Percentiles rank a stretch among this genome's conserved stretches.
These are phyloP conservation scores for Sporothrix sp. DNA, from an alignment of 2,329 filamentous ascomycete genomes.

Conservation along the genomic window DNA sequence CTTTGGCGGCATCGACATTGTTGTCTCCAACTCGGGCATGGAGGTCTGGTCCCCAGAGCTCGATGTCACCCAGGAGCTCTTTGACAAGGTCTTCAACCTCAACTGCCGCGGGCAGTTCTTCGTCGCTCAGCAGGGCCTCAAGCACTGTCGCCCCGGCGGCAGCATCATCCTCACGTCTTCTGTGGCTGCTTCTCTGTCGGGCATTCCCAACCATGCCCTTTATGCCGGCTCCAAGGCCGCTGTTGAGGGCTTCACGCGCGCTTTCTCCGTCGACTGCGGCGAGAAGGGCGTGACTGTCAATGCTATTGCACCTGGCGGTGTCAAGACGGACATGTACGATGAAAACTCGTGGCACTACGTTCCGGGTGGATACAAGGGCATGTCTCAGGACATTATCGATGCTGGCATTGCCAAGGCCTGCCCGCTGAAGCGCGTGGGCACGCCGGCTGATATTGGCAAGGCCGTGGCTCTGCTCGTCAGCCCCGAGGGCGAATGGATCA, in stretches of 20 bases:
- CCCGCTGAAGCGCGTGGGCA: constrained; percentile 49
- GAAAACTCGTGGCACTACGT: constrained; percentile 59
- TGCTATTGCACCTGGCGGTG: constrained; percentile 60
- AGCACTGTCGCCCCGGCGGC: constrained; percentile 59
- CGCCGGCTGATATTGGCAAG: constrained; percentile 49
- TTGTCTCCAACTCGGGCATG: constrained; percentile 62
- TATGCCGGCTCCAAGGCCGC: constrained; percentile 66
- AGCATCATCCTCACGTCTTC: constrained; percentile 64
- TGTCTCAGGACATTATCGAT: constrained; percentile 45
- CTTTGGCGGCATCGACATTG: constrained; percentile 62
- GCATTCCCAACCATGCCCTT: constrained; percentile 59
- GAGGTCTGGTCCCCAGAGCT: constrained; percentile 62
- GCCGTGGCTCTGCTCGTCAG: constrained; percentile 47
- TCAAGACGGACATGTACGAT: constrained; percentile 71
- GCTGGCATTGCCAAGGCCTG: constrained; percentile 44
- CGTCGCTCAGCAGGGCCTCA: constrained; percentile 65
- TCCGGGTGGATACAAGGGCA: constrained; percentile 43
- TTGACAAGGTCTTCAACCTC: constrained; percentile 61
- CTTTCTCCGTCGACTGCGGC: constrained; percentile 62
- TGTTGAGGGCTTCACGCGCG: constrained; percentile 62
- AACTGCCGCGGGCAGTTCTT: constrained; percentile 68
- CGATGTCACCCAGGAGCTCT: constrained; percentile 60
- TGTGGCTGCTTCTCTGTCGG: constrained; percentile 56
- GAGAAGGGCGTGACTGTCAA: constrained; percentile 60
- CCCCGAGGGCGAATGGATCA: constrained; percentile 54